Percentiles rank a stretch among this genome's conserved stretches.
These are phyloP conservation scores for Martiniozyma asiatica DNA, from an alignment of 1,139 yeast genomes.

Conservation along the genomic window DNA sequence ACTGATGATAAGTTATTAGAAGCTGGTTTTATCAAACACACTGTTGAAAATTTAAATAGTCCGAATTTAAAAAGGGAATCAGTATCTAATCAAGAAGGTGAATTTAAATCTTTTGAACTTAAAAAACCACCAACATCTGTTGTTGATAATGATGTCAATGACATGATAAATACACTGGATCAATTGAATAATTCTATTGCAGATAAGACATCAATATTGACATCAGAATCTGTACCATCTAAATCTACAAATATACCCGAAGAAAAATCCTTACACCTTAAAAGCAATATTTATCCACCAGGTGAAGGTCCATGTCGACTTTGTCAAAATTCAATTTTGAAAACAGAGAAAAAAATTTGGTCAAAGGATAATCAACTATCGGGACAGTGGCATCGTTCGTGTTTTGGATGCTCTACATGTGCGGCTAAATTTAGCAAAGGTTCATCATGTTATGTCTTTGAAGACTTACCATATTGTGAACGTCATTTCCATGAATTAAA, in stretches of 20 bases:
- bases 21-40: slow-evolving; percentile 13
- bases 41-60: slow-evolving; percentile 12
- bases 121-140: too few species aligned
- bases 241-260: background rate
- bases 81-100: background rate
- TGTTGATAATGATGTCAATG: slow-evolving; percentile 2
- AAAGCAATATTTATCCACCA: slow-evolving; percentile 27
- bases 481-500: slow-evolving; percentile 70
- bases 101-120: too few species aligned
- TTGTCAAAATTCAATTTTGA: slow-evolving; percentile 36
- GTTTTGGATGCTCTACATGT: slow-evolving; percentile 71
- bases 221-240: background rate
- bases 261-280: background rate
- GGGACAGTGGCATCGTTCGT: slow-evolving; percentile 90
- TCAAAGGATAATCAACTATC: slow-evolving; percentile 72
- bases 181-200: background rate
- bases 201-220: background rate
- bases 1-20: slow-evolving; percentile 10
- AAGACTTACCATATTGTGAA: slow-evolving; percentile 74
- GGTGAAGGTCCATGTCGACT: slow-evolving; percentile 68
- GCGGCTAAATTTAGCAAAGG: slow-evolving; percentile 40
- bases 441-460: slow-evolving; percentile 65
- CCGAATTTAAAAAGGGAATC: slow-evolving; percentile 6
- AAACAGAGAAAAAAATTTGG: slow-evolving; percentile 45
- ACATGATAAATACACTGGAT: slow-evolving; percentile 5